These are phyloP conservation scores for Juglanconis sp. DNA, from an alignment of 2,329 filamentous ascomycete species.

Conservation along the genomic window DNA sequence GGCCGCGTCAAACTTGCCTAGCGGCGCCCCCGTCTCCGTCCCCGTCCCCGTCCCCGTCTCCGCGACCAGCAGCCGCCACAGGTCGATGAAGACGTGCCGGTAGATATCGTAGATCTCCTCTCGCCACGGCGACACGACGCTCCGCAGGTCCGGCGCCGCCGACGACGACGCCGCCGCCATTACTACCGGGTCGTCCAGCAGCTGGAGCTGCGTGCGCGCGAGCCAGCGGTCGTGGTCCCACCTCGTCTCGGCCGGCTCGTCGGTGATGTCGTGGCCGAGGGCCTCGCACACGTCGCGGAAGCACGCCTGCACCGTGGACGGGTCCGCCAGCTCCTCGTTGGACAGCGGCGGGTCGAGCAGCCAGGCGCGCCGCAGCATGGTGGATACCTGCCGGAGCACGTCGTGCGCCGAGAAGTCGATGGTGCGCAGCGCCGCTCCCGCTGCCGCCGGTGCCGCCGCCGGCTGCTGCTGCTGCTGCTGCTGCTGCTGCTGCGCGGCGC, in stretches of 20 bases:
- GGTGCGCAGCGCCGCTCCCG: not conserved
- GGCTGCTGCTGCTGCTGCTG: not conserved
- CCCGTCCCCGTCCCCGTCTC: not conserved
- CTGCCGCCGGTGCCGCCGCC: too few species aligned
- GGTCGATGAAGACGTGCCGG: slow-evolving; percentile 19
- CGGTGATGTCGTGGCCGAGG: slow-evolving; percentile 3
- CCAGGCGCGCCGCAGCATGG: slow-evolving; percentile 19
- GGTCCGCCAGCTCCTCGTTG: slow-evolving; percentile 11
- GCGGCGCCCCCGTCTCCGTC: not conserved
- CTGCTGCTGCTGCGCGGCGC: not conserved
- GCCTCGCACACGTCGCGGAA: slow-evolving; percentile 7
- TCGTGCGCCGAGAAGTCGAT: slow-evolving; percentile 15
- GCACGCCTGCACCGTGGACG: slow-evolving; percentile 1
- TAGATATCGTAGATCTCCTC: slow-evolving; percentile 17
- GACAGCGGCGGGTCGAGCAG: slow-evolving; percentile 14
- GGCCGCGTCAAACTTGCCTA: slow-evolving; percentile 15
- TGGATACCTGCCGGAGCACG: slow-evolving; percentile 15
- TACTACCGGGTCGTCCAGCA: slow-evolving; percentile 10
- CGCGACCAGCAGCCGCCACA: slow-evolving; percentile 13
- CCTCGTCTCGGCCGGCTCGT: slow-evolving; percentile 1
- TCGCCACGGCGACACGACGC: slow-evolving; percentile 16
- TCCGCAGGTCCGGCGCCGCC: slow-evolving; percentile 7
- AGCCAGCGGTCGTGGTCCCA: slow-evolving; percentile 18
- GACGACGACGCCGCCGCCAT: not conserved
- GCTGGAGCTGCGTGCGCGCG: slow-evolving; percentile 4